These are phyloP conservation scores for Boletus barrowsii DNA, from an alignment of 768 basidiomycete species.

Conservation along the genomic window DNA sequence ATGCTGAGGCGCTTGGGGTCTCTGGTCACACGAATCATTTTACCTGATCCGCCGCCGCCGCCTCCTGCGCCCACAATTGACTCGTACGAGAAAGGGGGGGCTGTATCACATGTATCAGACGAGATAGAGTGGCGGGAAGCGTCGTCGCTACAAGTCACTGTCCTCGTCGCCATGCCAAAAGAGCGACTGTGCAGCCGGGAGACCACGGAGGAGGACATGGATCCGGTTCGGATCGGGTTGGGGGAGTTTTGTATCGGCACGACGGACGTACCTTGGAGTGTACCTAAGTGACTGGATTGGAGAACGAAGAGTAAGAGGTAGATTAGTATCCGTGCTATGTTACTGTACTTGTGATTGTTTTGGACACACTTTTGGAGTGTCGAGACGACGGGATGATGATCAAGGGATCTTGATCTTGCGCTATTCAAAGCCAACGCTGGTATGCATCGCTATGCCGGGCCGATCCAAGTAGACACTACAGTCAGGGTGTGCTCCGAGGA, in stretches of 20 bases:
- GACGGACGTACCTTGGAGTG: conserved; percentile 17
- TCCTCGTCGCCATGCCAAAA: conserved; percentile 42
- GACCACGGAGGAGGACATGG: not conserved
- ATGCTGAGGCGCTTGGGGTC: not conserved
- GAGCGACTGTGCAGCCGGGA: not conserved
- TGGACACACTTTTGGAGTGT: too few relatives aligned
- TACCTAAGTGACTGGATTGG: conserved; percentile 3
- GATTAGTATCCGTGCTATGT: not conserved
- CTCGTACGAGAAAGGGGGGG: not conserved
- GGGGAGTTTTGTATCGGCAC: conserved; percentile 32
- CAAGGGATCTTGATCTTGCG: too few relatives aligned
- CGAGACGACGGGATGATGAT: too few relatives aligned
- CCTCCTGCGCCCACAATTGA: not conserved
- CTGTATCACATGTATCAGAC: not conserved
- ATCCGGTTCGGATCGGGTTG: conserved; percentile 28
- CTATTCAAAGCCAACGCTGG: too few relatives aligned
- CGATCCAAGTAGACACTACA: not conserved
- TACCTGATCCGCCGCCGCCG: not conserved
- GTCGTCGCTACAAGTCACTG: conserved; percentile 35
- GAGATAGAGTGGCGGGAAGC: conserved; percentile 8
- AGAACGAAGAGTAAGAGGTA: not conserved
- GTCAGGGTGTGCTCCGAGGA: too few relatives aligned
- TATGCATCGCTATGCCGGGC: not conserved
- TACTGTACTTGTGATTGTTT: too few relatives aligned
- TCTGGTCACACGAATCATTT: conserved; percentile 2